phyloP scores from a whole-genome alignment of 352 stramenopile genomes.

The Pseudoperonospora humuli region DNA sequence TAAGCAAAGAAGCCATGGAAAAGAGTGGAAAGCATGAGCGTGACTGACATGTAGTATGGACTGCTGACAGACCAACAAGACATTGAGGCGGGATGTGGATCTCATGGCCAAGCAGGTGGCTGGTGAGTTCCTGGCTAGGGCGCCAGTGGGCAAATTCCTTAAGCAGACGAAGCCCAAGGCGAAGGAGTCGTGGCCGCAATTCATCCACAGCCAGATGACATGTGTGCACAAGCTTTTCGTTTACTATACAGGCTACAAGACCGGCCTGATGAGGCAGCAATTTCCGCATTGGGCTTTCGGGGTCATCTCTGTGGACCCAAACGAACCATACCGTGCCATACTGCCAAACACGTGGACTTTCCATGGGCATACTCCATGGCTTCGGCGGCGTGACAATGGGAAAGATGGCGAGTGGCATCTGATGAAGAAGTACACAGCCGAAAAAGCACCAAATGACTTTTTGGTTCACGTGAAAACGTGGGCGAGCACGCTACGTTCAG shows the following conservation, averaged over 20 bases:
- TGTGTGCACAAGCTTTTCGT: conserved; percentile 75
- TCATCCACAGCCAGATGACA: conserved; percentile 65
- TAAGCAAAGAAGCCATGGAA: not conserved
- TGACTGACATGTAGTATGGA: conserved; percentile 12
- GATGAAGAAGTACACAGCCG: conserved; percentile 37
- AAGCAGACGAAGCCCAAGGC: conserved; percentile 32
- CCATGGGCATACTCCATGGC: conserved; percentile 55
- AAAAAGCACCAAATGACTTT: conserved; percentile 43
- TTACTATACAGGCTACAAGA: conserved; percentile 81
- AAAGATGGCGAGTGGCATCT: conserved; percentile 72
- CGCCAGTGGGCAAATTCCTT: conserved; percentile 29
- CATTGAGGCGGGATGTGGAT: conserved; percentile 40
- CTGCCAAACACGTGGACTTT: conserved; percentile 77
- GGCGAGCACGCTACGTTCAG: conserved; percentile 39
- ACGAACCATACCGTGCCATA: conserved; percentile 46
- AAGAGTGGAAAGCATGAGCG: not conserved
- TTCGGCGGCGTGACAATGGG: conserved; percentile 45
- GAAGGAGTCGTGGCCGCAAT: conserved; percentile 51
- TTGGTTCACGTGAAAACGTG: conserved; percentile 49
- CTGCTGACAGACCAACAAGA: conserved; percentile 36
- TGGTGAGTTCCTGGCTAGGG: conserved; percentile 31
- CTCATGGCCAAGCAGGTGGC: conserved; percentile 36
- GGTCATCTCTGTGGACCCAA: conserved; percentile 64
- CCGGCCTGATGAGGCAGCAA: conserved; percentile 48
- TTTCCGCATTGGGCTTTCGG: conserved; percentile 70